Base-by-base conservation (phyloP, 1,284 basidiomycete species). In the Ustilago sp. region DNA sequence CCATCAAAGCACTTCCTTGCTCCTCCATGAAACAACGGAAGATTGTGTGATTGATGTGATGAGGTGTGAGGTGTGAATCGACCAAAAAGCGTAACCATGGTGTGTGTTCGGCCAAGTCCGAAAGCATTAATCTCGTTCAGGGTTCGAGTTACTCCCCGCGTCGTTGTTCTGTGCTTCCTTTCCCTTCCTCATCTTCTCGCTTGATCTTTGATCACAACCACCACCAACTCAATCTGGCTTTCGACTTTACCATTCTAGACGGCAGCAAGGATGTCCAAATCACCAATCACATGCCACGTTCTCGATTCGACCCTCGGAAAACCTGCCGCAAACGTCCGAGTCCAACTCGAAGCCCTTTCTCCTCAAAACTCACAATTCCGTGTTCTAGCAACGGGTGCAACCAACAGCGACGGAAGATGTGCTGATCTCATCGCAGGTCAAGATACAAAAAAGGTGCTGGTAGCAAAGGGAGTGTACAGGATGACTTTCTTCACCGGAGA, bases 231-330 rank as follows among this genome's bases (percentile, higher is more conserved):
- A 36, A 19, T 17, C 57, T 28, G 23, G 23, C 23, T 28, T 43
- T 17, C n/a, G 45, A 53, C 17, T 50, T 38, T 8, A 9, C 36
- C 41, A 19, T 35, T 13, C 17, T 15, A 23, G 38, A 0, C 35
- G 50, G 15, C n/a, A 38, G 11, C 48, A 19, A 60, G 3, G 43
- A 76, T 76, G 74, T 68, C 77, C 8, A 77, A 74, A 59, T 81
- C 80, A 13, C 93, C 93, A 1, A 93, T 96, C 70, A 96, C 94
- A 41, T 95, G 94, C 85, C 94, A 96, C 80, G 94, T 96, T 13
- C 91, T 96, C 67, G 94, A 96, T 84, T 91, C 93, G 3, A 92
- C 93, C 2, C 88, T 90, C 5, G 94, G 94, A 43, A 93, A 90
- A 82, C 94, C 94, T 12, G 94, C 92, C n/a, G 67, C 63, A 35